Evolutionary conservation across 257 asterid genomes (phyloP), one percentile per base, ranked within the genome.

Genomic region (Solanum neorickii): DNA sequence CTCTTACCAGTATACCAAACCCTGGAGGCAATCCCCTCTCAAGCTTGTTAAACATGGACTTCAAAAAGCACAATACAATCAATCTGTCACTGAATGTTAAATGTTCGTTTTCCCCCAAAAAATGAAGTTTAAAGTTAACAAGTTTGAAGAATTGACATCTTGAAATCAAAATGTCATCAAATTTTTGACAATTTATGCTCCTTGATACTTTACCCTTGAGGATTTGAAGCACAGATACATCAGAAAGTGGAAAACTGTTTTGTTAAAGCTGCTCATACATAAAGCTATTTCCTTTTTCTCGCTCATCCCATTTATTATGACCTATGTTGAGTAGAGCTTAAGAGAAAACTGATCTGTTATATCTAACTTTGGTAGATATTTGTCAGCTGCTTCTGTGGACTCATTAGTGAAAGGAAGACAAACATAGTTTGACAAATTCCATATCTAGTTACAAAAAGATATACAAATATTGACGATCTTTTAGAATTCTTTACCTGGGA

Each of bases 401-500:
- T 35, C 16, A 35, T 72, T 27, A 35, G 80, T 72, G 80, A 72
- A 9, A 9, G 46, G 9, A 33, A 72, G 9, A 72, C 46, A 18
- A 35, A 33, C 46, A 35, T 2, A 73, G 27, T 73, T 35, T 35
- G 80, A 44, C 14, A 20, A 73, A 73, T 35, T 73, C 27, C 46
- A 35, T 11, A 35, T 9, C 25, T 20, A 73, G 47, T 9, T 73
- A 20, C 83, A 77, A 44, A 15, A 77, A 77, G 37, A 42, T 62
- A 42, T 13, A 42, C n/a, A 76, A 39, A 8, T 9, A 29, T 69
- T 80, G 31, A 27, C 33, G 20, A 41, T 14, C 39, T 21, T 62
- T 9, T 66, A 87, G 7, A 46, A 37, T 78, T 75, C 46, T 16
- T 87, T 94, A 97, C 99, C 99, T 88, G 94, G 91, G 88, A 95